Base-by-base conservation (phyloP, 2,329 filamentous ascomycete genomes). In the Sordariomycetes sp. region DNA sequence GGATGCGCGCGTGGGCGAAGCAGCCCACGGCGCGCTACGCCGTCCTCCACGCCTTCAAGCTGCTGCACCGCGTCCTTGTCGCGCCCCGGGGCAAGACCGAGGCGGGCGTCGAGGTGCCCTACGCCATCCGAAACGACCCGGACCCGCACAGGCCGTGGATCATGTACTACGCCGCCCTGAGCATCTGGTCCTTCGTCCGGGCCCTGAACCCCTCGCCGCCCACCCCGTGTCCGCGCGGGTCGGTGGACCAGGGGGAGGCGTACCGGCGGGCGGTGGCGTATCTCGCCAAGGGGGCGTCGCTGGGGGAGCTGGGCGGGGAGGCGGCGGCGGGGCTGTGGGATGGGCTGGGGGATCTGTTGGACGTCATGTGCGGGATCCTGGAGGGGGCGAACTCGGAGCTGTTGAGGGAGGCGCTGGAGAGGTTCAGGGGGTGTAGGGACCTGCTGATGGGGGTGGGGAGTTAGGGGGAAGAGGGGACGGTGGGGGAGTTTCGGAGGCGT, bases 131-230 rank as follows among this genome's bases (percentile, higher is more conserved):
- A 36, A 84, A 86, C 62, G 90, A 96, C 65, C 82, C 85, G 34
- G 81, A 95, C 28, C 82, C 94, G 24, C 92, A 96, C 63, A 79
- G 90, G 28, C 89, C 90, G 0, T 96, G 90, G 90, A 87, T 95
- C 51, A 79, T 96, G 66, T 96, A 95, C 71, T 92, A 92, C 63
- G 87, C 90, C 0, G 83, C 85, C 0, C 74, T 96, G 56, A 87
- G 89, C 54, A 89, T 96, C 12, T 96, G 90, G 89, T 87, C 83
- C 3, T 96, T 92, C 65, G 89, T 89, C 2, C 90, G 84, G 64
- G 89, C 90, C 0, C 72, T 92, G 15, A 65, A 13, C 57, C 61
- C 12, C n/a, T 56, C 42, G 13, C n/a, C 52, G 36, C 59, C 45
- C 7, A 8, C 20, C 20, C 2, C 45, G 45, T 10, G 20, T 12